Base-by-base conservation (phyloP, 257 asterid genomes). In the Lycium barbarum region DNA sequence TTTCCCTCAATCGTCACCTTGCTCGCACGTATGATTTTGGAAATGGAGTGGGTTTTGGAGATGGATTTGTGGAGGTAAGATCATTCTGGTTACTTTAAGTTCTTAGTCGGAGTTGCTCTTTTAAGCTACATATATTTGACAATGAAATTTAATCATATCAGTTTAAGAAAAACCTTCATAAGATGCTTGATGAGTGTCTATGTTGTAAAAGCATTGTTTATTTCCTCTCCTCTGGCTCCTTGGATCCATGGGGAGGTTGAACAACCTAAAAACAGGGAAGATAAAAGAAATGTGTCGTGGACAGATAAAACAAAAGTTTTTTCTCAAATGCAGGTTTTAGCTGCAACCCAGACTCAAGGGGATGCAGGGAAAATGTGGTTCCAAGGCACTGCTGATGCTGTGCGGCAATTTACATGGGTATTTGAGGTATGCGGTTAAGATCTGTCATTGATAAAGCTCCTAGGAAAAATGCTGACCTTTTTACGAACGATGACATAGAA, bases 301-400 rank as follows among this genome's bases (percentile, higher is more conserved):
- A 59, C 47, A 49, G 49, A 71, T 84, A 83, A 66, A 80, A 49
- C 11, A 65, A 54, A 10, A 18, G 62, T 49, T 70, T 59, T 26
- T 55, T 7, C 40, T 73, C 82, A 83, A 55, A 79, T 43, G 62
- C 80, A 97, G 99, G 98, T 95, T 91, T 88, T 97, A 82, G 99
- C 99, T 87, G 99, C 99, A 80, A 97, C 99, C 47, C 99, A 97
- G 86, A 97, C 97, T 4, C 91, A 98, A 2, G 99, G 99, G 73
- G 99, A 97, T 82, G 87, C 94, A 11, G 99, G 99, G 51, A 92
- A 92, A 83, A 90, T 68, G 89, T 97, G 98, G 99, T 97, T 97
- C 86, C 99, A 95, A 85, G 99, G 99, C 85, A 97, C 98, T n/a
- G 99, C 99, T 36, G 99, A 97, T 89, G 99, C 99, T 45, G 99